phyloP scores from a whole-genome alignment of 768 basidiomycete genomes.

The Lactarius hatsudake region DNA sequence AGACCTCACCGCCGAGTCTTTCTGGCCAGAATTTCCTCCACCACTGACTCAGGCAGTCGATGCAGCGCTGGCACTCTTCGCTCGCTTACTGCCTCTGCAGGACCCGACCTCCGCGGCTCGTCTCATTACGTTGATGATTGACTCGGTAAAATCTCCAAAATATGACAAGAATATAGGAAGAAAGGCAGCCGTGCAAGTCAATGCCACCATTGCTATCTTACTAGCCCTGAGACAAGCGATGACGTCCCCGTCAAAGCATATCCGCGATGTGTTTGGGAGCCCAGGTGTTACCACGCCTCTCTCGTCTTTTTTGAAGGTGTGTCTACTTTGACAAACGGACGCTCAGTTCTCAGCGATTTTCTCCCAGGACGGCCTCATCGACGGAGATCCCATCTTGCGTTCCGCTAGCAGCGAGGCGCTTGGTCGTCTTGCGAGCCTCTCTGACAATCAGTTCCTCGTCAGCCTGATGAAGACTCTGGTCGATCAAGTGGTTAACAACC shows the following conservation, averaged over 20 bases:
- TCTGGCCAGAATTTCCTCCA: constrained; percentile 66
- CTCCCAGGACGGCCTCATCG: constrained; percentile 69
- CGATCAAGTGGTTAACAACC: constrained; percentile 90
- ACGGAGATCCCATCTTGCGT: constrained; percentile 75
- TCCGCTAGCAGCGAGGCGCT: constrained; percentile 83
- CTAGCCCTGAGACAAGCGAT: constrained; percentile 62
- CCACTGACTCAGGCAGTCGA: constrained; percentile 83
- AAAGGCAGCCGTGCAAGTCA: constrained; percentile 79
- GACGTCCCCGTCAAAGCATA: constrained; percentile 51
- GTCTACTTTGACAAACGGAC: constrained; percentile 22
- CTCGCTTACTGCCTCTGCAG: constrained; percentile 74
- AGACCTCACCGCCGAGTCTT: constrained; percentile 38
- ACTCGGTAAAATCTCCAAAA: constrained; percentile 67
- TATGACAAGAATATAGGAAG: constrained; percentile 86
- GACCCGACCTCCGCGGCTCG: constrained; percentile 57
- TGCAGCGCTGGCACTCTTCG: constrained; percentile 84
- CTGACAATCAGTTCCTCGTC: constrained; percentile 80
- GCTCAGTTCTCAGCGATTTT: constrained; percentile 14
- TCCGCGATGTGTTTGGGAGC: constrained; percentile 64
- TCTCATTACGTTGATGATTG: constrained; percentile 56
- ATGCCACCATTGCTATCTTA: constrained; percentile 71
- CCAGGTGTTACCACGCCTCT: constrained; percentile 58
- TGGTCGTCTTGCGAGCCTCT: constrained; percentile 80
- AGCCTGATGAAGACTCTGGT: constrained; percentile 87
- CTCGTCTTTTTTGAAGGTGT: constrained; percentile 75